Evolutionary conservation across 1,284 basidiomycete genomes (phyloP), one percentile per base, ranked within the genome.

Genomic region (Heterobasidion occidentale): DNA sequence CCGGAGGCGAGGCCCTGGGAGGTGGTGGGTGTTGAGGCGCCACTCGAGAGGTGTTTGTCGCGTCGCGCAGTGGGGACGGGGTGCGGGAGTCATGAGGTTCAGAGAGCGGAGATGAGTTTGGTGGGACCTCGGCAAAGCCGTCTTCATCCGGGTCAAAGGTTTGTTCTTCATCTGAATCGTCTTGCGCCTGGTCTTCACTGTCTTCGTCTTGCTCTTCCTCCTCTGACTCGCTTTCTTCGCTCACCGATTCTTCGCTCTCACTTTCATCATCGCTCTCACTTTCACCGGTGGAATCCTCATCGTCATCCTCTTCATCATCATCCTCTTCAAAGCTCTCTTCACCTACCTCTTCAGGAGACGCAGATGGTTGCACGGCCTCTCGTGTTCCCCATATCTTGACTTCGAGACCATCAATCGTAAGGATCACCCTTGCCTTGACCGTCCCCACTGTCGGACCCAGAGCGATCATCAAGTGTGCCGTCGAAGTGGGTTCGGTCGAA

Each of bases 391-490:
- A 84, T 6, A 79, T 63, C 56, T 75, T 80, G 6, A 74, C 71
- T 55, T 86, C 80, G 12, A 90, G 65, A 1, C 83, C 83, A 62
- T 88, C 80, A 2, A 90, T 70, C 1, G 76, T 81, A 19, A 86
- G 72, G 7, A 89, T 65, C 2, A 89, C 76, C 57, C 77, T 76
- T 1, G 83, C 75, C 60, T 78, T 84, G 2, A 84, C 76, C 0
- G 80, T 74, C 8, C 77, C 77, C 2, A 82, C 66, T 51, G 79
- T 86, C 0, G 87, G 80, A 1, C 88, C 88, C 1, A 90, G 72
- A 8, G 84, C 69, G 50, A 89, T 74, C 0, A 78, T 77, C 33
- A 90, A 66, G 62, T 85, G 81, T 1, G 74, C 78, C 6, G 71
- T 71, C 7, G 60, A 55, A 1, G 51, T 7, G 19, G 46, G 14